These are phyloP conservation scores for Immersiporthe knoxdaviesiana DNA, from an alignment of 2,329 filamentous ascomycete genomes.

Conservation along the genomic window DNA sequence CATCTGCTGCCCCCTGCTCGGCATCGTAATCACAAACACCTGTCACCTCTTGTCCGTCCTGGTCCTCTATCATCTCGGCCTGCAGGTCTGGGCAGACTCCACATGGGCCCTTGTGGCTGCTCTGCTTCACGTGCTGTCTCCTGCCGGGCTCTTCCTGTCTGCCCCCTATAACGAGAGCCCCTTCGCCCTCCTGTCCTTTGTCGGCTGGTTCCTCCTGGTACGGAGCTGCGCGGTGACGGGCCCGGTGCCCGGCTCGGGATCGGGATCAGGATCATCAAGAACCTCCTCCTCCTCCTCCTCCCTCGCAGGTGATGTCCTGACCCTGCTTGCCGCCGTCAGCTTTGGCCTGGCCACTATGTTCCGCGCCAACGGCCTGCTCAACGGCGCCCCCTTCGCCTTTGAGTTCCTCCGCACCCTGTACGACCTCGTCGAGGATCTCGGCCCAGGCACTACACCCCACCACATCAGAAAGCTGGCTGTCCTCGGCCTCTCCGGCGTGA, in stretches of 20 bases:
- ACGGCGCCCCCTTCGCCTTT: slow-evolving; percentile 74
- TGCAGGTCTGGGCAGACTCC: slow-evolving; percentile 54
- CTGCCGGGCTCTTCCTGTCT: slow-evolving; percentile 86
- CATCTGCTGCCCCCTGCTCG: slow-evolving; percentile 54
- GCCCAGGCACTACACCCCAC: slow-evolving; percentile 39
- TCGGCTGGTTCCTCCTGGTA: slow-evolving; percentile 72
- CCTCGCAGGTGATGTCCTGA: slow-evolving; percentile 48
- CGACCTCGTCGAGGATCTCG: slow-evolving; percentile 46
- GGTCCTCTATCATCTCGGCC: slow-evolving; percentile 69
- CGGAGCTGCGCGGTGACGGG: slow-evolving; percentile 43
- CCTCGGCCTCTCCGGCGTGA: slow-evolving; percentile 67
- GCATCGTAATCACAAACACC: slow-evolving; percentile 69
- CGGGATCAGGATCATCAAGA: neutral
- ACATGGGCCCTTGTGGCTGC: slow-evolving; percentile 70
- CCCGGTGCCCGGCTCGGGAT: slow-evolving; percentile 30
- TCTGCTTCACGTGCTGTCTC: slow-evolving; percentile 78
- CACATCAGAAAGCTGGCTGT: slow-evolving; percentile 57
- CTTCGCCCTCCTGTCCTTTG: slow-evolving; percentile 77
- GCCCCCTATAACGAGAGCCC: slow-evolving; percentile 82
- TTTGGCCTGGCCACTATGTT: slow-evolving; percentile 76
- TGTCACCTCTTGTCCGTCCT: slow-evolving; percentile 78
- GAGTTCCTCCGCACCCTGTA: slow-evolving; percentile 49
- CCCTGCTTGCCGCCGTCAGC: slow-evolving; percentile 65
- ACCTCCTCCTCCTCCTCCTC: slow-evolving; percentile 36
- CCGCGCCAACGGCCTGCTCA: slow-evolving; percentile 85